A percentile compares a stretch with the other conserved stretches of the same genome.
Evolutionary conservation across 495 filamentous ascomycete genomes (phyloP).

Genomic region (Daldinia vernicosa): DNA sequence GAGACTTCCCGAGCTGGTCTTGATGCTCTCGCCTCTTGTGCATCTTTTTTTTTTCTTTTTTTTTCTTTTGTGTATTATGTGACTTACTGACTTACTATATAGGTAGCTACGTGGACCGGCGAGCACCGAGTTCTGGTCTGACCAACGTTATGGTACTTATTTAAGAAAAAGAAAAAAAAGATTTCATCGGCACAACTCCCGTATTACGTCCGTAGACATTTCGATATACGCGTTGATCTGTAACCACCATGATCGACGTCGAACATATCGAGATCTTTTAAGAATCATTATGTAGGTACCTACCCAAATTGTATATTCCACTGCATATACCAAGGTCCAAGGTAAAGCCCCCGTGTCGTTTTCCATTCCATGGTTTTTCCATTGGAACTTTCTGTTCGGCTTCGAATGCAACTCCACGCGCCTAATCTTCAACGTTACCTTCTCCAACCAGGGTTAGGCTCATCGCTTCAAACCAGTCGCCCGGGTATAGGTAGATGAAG

Average conservation of each 20-base stretch:
- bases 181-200: background rate
- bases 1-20: constrained; percentile 26
- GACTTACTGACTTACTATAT: constrained; percentile 6
- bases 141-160: constrained; percentile 20
- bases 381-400: constrained; percentile 37
- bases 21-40: background rate
- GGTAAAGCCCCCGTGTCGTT: background rate
- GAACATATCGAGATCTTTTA: background rate
- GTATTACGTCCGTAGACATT: constrained; percentile 7
- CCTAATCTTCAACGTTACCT: constrained; percentile 39
- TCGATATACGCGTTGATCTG: constrained; percentile 11
- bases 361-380: constrained; percentile 11
- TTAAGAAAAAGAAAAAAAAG: background rate
- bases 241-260: constrained; percentile 10
- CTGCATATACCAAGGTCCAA: background rate
- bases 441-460: constrained; percentile 37
- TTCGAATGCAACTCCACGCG: constrained; percentile 35
- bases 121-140: constrained; percentile 16
- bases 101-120: constrained; percentile 16
- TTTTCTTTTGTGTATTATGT: constrained; percentile 12
- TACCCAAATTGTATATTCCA: constrained; percentile 5
- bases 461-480: constrained; percentile 38
- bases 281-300: background rate
- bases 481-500: constrained; percentile 42
- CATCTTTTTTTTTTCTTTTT: constrained; percentile 5